Evolutionary conservation across 345 rosid genomes (phyloP).

Genomic region (Salix caprea): DNA sequence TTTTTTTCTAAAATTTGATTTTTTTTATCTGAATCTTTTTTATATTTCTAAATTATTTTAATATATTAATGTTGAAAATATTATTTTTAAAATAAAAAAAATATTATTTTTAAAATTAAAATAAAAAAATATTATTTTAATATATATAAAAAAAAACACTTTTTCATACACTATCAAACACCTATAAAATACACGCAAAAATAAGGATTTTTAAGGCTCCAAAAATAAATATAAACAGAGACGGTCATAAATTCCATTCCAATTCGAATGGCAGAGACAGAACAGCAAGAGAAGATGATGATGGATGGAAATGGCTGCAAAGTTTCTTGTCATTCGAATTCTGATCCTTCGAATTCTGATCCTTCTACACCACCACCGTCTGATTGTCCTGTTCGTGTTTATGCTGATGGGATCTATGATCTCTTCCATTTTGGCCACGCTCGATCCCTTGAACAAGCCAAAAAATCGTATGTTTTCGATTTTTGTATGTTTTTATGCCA

Average conservation of each 20-base stretch:
- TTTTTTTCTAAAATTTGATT: no score
- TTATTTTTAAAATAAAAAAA: no score
- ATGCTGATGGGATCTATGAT: conserved; percentile 99
- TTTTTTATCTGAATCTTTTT: no score
- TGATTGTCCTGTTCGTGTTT: conserved; percentile 61
- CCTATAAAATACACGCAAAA: no score
- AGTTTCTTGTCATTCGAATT: background rate
- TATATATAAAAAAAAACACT: no score
- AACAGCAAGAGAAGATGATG: background rate
- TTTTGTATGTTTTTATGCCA: background rate
- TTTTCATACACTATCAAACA: no score
- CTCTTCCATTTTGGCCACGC: conserved; percentile 98
- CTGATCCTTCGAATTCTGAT: background rate
- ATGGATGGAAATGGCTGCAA: background rate
- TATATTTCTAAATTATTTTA: no score
- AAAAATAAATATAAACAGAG: background rate
- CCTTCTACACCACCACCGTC: background rate
- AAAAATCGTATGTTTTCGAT: conserved; percentile 52
- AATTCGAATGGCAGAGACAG: background rate
- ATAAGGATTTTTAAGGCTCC: no score
- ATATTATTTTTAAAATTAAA: no score
- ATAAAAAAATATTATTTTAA: no score
- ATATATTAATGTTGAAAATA: no score
- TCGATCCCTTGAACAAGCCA: conserved; percentile 92
- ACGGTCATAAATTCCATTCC: background rate